Evolutionary conservation across 768 basidiomycete genomes (phyloP).

Genomic region (Mycena galericulata): DNA sequence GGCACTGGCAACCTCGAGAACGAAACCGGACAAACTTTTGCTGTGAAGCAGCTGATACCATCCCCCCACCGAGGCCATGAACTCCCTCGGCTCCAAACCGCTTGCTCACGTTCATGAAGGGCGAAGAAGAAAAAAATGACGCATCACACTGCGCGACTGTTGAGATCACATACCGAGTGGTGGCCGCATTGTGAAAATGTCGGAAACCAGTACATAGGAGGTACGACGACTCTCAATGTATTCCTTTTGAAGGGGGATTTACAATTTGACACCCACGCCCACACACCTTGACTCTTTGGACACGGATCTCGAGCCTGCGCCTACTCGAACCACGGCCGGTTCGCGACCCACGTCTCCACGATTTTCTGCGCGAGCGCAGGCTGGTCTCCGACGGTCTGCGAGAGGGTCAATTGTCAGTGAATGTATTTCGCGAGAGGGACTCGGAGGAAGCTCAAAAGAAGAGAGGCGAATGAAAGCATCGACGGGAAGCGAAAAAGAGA

Average conservation of each 20-base stretch:
- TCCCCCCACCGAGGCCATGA: constrained; percentile 44
- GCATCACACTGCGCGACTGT: too few species aligned
- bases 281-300: too few species aligned
- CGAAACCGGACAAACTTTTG: constrained; percentile 35
- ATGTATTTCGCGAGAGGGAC: not conserved
- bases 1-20: too few species aligned
- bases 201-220: too few species aligned
- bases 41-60: constrained; percentile 43
- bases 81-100: constrained; percentile 40
- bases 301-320: too few species aligned
- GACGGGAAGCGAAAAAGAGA: too few species aligned
- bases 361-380: constrained; percentile 31
- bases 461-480: too few species aligned
- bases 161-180: too few species aligned
- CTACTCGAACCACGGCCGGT: constrained; percentile 3
- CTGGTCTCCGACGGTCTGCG: constrained; percentile 31
- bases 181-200: too few species aligned
- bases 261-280: too few species aligned
- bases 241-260: too few species aligned
- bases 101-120: constrained; percentile 33
- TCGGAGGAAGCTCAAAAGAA: not conserved
- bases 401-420: not conserved
- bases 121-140: not conserved
- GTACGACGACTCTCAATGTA: too few species aligned
- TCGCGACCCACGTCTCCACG: constrained; percentile 30